A percentile compares a stretch with the other conserved stretches of the same genome.
phyloP scores from a whole-genome alignment of 2,329 filamentous ascomycete species.

The Trichoderma sp. region DNA sequence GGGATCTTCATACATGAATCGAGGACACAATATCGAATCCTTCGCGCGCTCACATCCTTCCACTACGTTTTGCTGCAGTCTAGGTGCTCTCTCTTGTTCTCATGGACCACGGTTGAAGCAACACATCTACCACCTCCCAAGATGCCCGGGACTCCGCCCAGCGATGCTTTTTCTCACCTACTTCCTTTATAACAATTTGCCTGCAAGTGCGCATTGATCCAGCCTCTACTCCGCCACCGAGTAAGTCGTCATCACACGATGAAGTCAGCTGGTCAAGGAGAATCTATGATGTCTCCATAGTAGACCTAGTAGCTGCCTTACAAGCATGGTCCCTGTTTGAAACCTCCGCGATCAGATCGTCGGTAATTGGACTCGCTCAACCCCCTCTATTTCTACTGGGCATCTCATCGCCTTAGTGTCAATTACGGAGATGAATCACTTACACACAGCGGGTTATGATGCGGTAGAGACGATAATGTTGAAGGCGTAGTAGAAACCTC shows the following conservation, averaged over 20 bases:
- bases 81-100: neutral
- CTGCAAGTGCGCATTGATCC: neutral
- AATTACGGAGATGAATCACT: neutral
- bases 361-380: neutral
- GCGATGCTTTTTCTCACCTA: neutral
- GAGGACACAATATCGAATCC: neutral
- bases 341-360: slow-evolving; percentile 1
- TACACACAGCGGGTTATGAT: neutral
- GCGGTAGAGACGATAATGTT: neutral
- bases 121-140: neutral
- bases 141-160: slow-evolving; percentile 12
- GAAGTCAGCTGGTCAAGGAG: slow-evolving; percentile 11
- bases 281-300: neutral
- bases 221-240: neutral
- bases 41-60: neutral
- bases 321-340: slow-evolving; percentile 2
- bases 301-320: neutral
- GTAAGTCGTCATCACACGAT: slow-evolving; percentile 14
- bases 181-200: neutral
- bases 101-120: neutral
- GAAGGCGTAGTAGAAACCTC: neutral
- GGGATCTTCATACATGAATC: neutral
- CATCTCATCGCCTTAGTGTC: neutral
- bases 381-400: slow-evolving; percentile 10
- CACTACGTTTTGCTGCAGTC: neutral